phyloP scores from a whole-genome alignment of 352 stramenopile genomes.

The Globisporangium splendens region DNA sequence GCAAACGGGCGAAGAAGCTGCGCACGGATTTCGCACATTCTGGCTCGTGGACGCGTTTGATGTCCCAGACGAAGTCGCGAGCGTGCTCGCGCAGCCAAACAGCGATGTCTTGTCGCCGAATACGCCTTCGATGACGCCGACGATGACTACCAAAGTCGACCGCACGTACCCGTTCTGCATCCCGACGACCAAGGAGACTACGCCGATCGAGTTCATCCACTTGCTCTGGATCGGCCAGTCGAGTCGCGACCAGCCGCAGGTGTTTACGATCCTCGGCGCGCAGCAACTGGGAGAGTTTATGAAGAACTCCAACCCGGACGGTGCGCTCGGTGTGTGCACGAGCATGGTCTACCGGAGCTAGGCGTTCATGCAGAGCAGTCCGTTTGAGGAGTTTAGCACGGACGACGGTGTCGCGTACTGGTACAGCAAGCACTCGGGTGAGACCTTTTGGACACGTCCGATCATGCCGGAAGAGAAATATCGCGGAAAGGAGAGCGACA shows the following conservation, averaged over 20 bases:
- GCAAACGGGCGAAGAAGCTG: constrained; percentile 88
- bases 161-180: constrained; percentile 91
- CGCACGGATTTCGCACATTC: constrained; percentile 88
- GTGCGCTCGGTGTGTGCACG: constrained; percentile 75
- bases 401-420: constrained; percentile 91
- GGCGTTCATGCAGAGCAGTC: constrained; percentile 85
- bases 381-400: constrained; percentile 89
- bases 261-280: constrained; percentile 83
- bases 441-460: constrained; percentile 91
- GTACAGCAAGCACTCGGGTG: constrained; percentile 71
- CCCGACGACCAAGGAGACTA: constrained; percentile 89
- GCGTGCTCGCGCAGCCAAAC: constrained; percentile 68
- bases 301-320: constrained; percentile 71
- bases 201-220: constrained; percentile 91
- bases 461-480: constrained; percentile 78
- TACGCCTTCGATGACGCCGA: constrained; percentile 72
- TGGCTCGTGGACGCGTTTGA: constrained; percentile 60
- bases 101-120: constrained; percentile 86
- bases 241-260: constrained; percentile 88
- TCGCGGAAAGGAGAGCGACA: constrained; percentile 62
- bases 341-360: constrained; percentile 91
- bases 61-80: constrained; percentile 40
- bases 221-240: constrained; percentile 87
- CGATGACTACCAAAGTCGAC: constrained; percentile 85
- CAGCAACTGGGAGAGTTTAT: constrained; percentile 93